Base-by-base conservation (phyloP, 495 filamentous ascomycete species). In the Cudoniella acicularis region DNA sequence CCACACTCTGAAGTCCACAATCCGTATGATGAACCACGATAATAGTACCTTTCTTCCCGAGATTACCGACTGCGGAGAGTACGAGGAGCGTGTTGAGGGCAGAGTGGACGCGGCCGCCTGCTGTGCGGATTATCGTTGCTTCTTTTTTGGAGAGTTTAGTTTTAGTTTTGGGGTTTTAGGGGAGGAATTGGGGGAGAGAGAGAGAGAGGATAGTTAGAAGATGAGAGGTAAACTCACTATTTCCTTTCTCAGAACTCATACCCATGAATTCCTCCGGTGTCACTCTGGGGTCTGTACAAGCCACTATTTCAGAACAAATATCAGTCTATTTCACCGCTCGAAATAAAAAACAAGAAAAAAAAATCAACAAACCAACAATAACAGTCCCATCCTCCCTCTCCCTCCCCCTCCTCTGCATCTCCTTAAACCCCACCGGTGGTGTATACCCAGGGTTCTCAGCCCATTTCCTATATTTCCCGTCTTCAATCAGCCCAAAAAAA, bases 21-120 rank as follows among this genome's bases (percentile, higher is more conserved):
- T 69, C 65, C 3, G 63, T 70, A 56, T 66, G 67, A 47, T 68
- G 63, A 1, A 65, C 59, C 20, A 70, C 55, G 13, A 68, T 59
- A 21, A 70, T 60, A 9, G 46, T 27, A 0, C 64, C 64, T 45
- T 63, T 66, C 60, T 60, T 57, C 11, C 64, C 64, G 3, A 49
- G 11, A 56, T 63, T 63, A 13, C 64, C 64, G 0, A 66, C 59
- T 0, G 60, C 56, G 1, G 52, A 53, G n/a, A 66, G 60, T 3
- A 63, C 64, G 2, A 57, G 40, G 0, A 66, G 50, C 18, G 64
- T 59, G 45, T 45, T 63, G 17, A 63, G n/a, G 4, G 60, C 64
- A 9, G 56, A 24, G 1, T 57, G 52, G 49, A 58, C 60, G 1
- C 64, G 36, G 1, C 60, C 64, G 1, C 64, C 64, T 4, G 64